phyloP scores from a whole-genome alignment of 2,329 filamentous ascomycete species.

The Fusarium fujikuroi region DNA sequence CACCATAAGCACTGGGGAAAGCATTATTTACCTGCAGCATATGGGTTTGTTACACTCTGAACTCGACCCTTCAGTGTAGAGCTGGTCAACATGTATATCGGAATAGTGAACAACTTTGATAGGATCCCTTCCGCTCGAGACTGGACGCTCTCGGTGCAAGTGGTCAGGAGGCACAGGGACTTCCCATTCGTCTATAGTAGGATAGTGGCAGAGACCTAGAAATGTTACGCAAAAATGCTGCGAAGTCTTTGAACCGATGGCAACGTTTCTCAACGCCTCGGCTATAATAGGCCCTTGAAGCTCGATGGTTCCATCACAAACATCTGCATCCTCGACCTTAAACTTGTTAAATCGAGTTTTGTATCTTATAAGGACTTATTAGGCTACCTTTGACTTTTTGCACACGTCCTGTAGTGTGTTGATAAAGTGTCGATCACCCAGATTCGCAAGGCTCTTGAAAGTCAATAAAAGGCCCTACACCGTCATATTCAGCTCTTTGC shows the following conservation, averaged over 20 bases:
- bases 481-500: neutral
- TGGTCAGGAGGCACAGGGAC: constrained; percentile 58
- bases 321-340: constrained; percentile 64
- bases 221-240: constrained; percentile 63
- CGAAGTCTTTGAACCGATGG: constrained; percentile 60
- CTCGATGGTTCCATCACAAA: constrained; percentile 63
- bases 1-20: no score
- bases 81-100: constrained; percentile 68
- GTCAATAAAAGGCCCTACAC: constrained; percentile 48
- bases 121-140: constrained; percentile 57
- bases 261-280: constrained; percentile 58
- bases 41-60: constrained; percentile 68
- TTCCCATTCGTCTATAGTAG: constrained; percentile 55
- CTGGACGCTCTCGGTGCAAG: constrained; percentile 50
- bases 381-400: constrained; percentile 47
- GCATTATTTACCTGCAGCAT: constrained; percentile 61
- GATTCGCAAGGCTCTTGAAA: constrained; percentile 56
- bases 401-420: constrained; percentile 47
- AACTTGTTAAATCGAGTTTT: neutral
- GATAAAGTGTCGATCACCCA: constrained; percentile 57
- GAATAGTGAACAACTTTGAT: constrained; percentile 68
- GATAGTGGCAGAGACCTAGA: constrained; percentile 64
- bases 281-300: constrained; percentile 65
- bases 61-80: constrained; percentile 64
- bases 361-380: neutral